These are phyloP conservation scores for Lathyrus tuberosus DNA, from an alignment of 306 rosid species.

Conservation along the genomic window DNA sequence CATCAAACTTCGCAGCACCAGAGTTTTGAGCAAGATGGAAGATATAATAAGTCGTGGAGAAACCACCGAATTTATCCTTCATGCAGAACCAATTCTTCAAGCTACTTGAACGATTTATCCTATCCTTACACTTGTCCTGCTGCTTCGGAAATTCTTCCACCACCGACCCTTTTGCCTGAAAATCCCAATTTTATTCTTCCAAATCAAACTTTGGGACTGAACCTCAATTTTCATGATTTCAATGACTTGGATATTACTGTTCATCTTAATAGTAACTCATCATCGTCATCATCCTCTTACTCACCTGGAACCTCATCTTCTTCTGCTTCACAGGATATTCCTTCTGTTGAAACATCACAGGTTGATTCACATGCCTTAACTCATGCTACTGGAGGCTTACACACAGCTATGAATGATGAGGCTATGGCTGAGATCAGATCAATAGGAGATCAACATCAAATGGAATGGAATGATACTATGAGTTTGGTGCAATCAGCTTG, in stretches of 20 bases:
- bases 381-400: conserved; percentile 46
- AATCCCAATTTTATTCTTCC: conserved; percentile 70
- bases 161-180: conserved; percentile 40
- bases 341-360: conserved; percentile 44
- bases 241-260: conserved; percentile 53
- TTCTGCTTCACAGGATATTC: conserved; percentile 52
- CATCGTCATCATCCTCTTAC: conserved; percentile 39
- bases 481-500: conserved; percentile 79
- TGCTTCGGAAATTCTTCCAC: conserved; percentile 49
- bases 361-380: conserved; percentile 44
- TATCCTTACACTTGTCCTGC: conserved; percentile 48
- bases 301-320: conserved; percentile 59
- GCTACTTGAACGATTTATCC: conserved; percentile 42
- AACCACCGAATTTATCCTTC: conserved; percentile 62
- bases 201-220: conserved; percentile 73
- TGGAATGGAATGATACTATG: conserved; percentile 85
- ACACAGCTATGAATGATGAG: conserved; percentile 74
- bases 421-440: conserved; percentile 84
- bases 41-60: conserved; percentile 56
- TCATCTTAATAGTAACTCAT: conserved; percentile 41
- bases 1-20: conserved; percentile 43
- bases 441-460: conserved; percentile 76
- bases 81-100: conserved; percentile 46
- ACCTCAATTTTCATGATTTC: conserved; percentile 81
- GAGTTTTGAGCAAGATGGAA: conserved; percentile 53